Evolutionary conservation across 164 flowering plant species (phyloP).

Genomic region (Kingdonia uniflora): DNA sequence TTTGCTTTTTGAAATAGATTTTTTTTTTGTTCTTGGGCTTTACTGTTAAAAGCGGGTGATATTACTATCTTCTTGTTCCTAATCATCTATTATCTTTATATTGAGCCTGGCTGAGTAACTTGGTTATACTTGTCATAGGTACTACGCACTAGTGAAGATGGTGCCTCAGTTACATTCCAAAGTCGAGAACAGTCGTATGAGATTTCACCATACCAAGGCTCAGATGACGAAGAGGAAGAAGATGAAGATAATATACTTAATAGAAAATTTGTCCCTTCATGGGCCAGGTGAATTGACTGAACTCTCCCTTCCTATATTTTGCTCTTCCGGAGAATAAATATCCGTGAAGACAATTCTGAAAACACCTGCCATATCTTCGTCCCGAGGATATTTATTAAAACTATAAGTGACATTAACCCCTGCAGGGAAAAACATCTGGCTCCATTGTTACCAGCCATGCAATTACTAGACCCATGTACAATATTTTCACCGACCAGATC

Average conservation of each 20-base stretch:
- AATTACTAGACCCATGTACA: conserved; percentile 32
- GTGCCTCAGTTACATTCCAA: conserved; percentile 5
- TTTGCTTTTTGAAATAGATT: too few relatives aligned
- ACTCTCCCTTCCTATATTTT: background rate
- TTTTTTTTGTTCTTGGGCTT: too few relatives aligned
- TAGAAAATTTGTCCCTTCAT: conserved; percentile 58
- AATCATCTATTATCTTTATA: too few relatives aligned
- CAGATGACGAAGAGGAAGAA: conserved; percentile 87
- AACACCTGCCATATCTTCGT: too few relatives aligned
- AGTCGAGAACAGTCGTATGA: conserved; percentile 54
- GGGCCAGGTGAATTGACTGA: conserved; percentile 61
- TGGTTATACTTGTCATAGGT: too few relatives aligned
- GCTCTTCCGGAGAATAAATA: too few relatives aligned
- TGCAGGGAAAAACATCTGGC: conserved; percentile 49
- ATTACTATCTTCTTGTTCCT: too few relatives aligned
- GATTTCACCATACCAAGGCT: conserved; percentile 74
- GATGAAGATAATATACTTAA: conserved; percentile 31
- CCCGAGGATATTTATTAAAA: background rate
- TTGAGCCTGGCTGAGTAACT: too few relatives aligned
- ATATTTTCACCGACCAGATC: conserved; percentile 46
- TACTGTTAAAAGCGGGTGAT: too few relatives aligned
- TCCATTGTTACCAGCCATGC: conserved; percentile 27
- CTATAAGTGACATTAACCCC: background rate
- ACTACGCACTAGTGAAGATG: conserved; percentile 7
- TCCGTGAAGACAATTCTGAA: too few relatives aligned